Evolutionary conservation across 2,329 filamentous ascomycete genomes (phyloP).

Genomic region (Cladosporium halotolerans): DNA sequence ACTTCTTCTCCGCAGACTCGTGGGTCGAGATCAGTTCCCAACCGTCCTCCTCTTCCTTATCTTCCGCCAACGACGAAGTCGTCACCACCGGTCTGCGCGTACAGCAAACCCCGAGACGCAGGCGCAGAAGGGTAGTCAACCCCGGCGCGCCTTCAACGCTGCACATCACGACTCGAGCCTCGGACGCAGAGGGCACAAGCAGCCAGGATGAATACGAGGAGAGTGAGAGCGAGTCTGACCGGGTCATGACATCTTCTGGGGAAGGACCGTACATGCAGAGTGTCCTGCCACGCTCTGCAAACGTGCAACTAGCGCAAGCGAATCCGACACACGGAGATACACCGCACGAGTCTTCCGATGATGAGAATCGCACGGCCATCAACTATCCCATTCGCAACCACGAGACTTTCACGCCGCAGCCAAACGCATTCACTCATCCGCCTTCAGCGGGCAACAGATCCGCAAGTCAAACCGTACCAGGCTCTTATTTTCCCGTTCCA

Average conservation of each 20-base stretch:
- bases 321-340: background rate
- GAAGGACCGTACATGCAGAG: slow-evolving; percentile 41
- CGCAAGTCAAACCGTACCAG: slow-evolving; percentile 42
- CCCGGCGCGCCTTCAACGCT: slow-evolving; percentile 37
- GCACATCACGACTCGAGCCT: slow-evolving; percentile 38
- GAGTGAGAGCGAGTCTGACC: slow-evolving; percentile 83
- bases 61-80: slow-evolving; percentile 77
- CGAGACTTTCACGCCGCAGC: slow-evolving; percentile 69
- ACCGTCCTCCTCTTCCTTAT: slow-evolving; percentile 87
- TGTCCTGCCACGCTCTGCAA: slow-evolving; percentile 5
- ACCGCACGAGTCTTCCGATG: slow-evolving; percentile 40
- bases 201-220: slow-evolving; percentile 95
- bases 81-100: slow-evolving; percentile 82
- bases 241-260: slow-evolving; percentile 57
- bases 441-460: slow-evolving; percentile 51
- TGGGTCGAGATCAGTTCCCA: slow-evolving; percentile 94
- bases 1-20: slow-evolving; percentile 60
- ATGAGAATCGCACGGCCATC: slow-evolving; percentile 78
- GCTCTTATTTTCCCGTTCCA: slow-evolving; percentile 38
- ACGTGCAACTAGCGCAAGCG: slow-evolving; percentile 22
- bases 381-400: slow-evolving; percentile 50
- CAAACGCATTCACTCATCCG: slow-evolving; percentile 86
- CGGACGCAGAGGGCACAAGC: slow-evolving; percentile 49
- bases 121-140: slow-evolving; percentile 47
- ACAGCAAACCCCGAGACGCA: slow-evolving; percentile 57